phyloP scores from a whole-genome alignment of 306 rosid species.

The Hippophae gyantsensis region DNA sequence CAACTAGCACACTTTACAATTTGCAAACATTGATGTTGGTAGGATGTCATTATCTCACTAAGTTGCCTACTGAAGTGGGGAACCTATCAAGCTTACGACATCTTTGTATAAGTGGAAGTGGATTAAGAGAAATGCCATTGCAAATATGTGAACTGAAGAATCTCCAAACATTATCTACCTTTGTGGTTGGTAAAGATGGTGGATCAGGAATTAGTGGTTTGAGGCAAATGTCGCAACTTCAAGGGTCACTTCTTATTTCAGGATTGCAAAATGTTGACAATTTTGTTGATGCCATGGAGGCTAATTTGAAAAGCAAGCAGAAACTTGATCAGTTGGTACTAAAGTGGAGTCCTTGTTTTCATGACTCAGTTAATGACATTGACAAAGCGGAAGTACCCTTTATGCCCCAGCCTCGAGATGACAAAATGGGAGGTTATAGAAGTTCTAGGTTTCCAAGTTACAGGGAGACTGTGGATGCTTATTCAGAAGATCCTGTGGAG shows the following conservation, averaged over 20 bases:
- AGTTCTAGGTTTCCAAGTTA: constrained; percentile 16
- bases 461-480: constrained; percentile 15
- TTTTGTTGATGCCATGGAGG: constrained; percentile 24
- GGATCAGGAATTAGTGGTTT: constrained; percentile 19
- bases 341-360: constrained; percentile 15
- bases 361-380: neutral
- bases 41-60: constrained; percentile 16
- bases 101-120: constrained; percentile 18
- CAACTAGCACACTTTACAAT: constrained; percentile 19
- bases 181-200: constrained; percentile 15
- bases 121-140: constrained; percentile 26
- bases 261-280: constrained; percentile 24
- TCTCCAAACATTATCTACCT: constrained; percentile 22
- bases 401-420: constrained; percentile 8
- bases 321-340: constrained; percentile 17
- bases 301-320: constrained; percentile 25
- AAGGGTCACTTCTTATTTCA: constrained; percentile 18
- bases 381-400: constrained; percentile 5
- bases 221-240: constrained; percentile 16
- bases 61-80: constrained; percentile 23
- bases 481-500: neutral
- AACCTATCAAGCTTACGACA: constrained; percentile 15
- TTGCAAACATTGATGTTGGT: constrained; percentile 23
- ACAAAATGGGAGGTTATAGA: constrained; percentile 6
- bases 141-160: constrained; percentile 21